phyloP scores from a whole-genome alignment of 2,329 filamentous ascomycete species.

The Herpotrichia juniperi region DNA sequence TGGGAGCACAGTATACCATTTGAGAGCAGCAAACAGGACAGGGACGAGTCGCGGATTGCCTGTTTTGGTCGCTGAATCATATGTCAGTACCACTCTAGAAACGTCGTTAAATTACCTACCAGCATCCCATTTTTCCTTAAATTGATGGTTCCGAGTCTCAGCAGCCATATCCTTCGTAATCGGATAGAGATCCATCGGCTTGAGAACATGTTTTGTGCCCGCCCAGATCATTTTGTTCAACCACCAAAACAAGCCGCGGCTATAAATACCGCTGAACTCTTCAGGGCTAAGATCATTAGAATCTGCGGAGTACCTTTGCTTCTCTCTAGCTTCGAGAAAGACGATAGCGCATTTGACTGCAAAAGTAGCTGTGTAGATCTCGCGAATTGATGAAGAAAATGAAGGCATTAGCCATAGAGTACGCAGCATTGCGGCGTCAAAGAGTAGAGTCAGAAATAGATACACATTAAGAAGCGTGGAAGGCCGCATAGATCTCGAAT shows the following conservation, averaged over 20 bases:
- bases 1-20: neutral
- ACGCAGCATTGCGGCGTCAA: conserved; percentile 11
- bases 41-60: no score
- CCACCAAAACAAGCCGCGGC: neutral
- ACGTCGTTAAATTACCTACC: no score
- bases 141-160: neutral
- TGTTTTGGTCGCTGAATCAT: no score
- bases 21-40: no score
- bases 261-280: conserved; percentile 4
- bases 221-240: neutral
- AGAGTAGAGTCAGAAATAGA: conserved; percentile 13
- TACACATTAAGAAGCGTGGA: conserved; percentile 13
- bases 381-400: neutral
- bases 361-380: conserved; percentile 15
- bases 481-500: conserved; percentile 9
- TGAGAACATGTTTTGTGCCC: conserved; percentile 2
- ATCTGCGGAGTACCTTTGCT: conserved; percentile 7
- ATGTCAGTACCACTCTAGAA: no score
- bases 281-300: neutral
- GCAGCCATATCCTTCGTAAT: conserved; percentile 3
- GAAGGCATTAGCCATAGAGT: conserved; percentile 14
- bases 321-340: conserved; percentile 25
- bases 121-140: neutral
- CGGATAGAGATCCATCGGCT: conserved; percentile 4
- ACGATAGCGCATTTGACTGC: conserved; percentile 20